phyloP scores from a whole-genome alignment of 805 yeast genomes.

The Cyberlindnera mrakii region DNA sequence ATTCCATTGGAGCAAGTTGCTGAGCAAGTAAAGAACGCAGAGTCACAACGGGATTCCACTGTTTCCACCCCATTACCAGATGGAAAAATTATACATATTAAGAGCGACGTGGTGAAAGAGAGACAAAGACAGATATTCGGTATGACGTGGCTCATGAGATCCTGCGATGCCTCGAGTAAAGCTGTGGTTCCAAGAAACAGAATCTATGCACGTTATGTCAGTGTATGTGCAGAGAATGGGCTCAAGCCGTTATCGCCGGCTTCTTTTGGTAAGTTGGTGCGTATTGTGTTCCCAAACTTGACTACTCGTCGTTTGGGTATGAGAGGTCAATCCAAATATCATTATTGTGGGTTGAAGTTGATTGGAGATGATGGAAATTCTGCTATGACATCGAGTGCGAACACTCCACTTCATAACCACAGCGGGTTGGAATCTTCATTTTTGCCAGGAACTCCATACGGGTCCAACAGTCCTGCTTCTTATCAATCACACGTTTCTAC shows the following conservation, averaged over 20 bases:
- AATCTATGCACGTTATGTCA: slow-evolving; percentile 62
- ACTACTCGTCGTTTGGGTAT: slow-evolving; percentile 71
- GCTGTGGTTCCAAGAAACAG: slow-evolving; percentile 60
- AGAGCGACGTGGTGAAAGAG: slow-evolving; percentile 33
- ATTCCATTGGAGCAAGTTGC: slow-evolving; percentile 39
- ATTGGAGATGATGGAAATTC: slow-evolving; percentile 28
- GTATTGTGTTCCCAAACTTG: slow-evolving; percentile 54
- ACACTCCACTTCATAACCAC: slow-evolving; percentile 23
- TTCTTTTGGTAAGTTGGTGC: slow-evolving; percentile 67
- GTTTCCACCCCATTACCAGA: slow-evolving; percentile 22
- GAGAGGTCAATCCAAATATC: slow-evolving; percentile 75
- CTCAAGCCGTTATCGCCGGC: slow-evolving; percentile 67
- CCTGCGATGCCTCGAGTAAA: slow-evolving; percentile 44
- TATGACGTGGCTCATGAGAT: slow-evolving; percentile 69
- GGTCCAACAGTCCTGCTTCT: slow-evolving; percentile 22
- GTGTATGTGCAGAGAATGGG: slow-evolving; percentile 46
- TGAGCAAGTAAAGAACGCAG: slow-evolving; percentile 36
- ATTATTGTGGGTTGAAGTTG: slow-evolving; percentile 68
- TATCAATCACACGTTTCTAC: slow-evolving; percentile 23
- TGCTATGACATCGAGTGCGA: slow-evolving; percentile 18
- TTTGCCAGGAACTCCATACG: slow-evolving; percentile 25
- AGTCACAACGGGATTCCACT: slow-evolving; percentile 19
- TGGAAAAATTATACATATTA: slow-evolving; percentile 17
- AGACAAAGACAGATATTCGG: slow-evolving; percentile 74
- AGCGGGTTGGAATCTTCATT: slow-evolving; percentile 18